Base-by-base conservation (phyloP, 352 stramenopile genomes). In the Thalassiosira hispida region DNA sequence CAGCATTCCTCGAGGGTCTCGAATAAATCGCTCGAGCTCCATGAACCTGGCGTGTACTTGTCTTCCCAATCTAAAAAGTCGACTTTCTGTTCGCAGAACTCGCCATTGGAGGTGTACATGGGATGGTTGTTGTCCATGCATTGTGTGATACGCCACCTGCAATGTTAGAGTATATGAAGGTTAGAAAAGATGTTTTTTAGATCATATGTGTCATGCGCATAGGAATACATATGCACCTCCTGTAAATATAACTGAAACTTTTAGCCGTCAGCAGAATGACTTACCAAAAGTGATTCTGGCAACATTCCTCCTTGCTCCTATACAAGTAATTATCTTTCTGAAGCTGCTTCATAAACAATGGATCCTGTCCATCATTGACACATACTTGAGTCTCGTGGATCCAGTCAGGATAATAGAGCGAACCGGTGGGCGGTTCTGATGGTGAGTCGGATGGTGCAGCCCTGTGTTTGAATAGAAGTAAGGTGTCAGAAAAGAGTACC, bases 1-100 rank as follows among this genome's bases (percentile, higher is more conserved):
- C 64, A 76, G 35, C 69, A 79, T 40, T 77, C 64, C 35, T 53
- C 25, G 4, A 76, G 29, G n/a, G 62, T 79, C 8, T 77, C 67
- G 25, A 79, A 84, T 0, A 74, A 49, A 5, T 56, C 65, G 29
- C 53, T 40, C 23, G 52, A 22, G 16, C 6, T 47, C 69, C 69
- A 77, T 22, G 25, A 44, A 18, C 38, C 57, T 40, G 63, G 63
- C 4, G 63, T 53, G 51, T 68, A 68, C 27, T 77, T 66, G n/a
- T n/a, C 35, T 42, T 77, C 42, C 69, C 69, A 77, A 22, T 63
- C 38, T n/a, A 71, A 57, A 18, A 77, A 70, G 5, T 71, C 42
- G 29, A 64, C 51, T 33, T 69, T 77, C 8, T 38, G 7, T 51
- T 70, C 60, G 55, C 69, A 77, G 11, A 51, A 49, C 1, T 53